Conservation (phyloP, 2,329 filamentous ascomycete genomes). For the Pestalotiopsis fici region DNA sequence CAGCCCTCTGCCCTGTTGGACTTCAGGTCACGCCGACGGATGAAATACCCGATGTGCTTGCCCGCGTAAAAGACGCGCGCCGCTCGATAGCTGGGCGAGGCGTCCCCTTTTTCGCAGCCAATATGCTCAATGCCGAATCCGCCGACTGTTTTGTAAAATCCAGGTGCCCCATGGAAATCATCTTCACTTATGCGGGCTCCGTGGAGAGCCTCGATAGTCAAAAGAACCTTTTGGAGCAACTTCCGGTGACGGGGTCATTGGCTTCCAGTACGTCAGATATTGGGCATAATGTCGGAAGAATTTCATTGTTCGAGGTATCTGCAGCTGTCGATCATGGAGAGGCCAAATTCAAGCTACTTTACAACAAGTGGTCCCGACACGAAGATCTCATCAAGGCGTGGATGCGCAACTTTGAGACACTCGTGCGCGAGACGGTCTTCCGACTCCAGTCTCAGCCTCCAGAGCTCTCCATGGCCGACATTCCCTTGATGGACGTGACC, state of each 20-base stretch:
- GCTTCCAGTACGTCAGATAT: conserved; percentile 43
- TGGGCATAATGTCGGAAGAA: conserved; percentile 45
- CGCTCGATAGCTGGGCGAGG: conserved; percentile 44
- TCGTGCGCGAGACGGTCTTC: conserved; percentile 44
- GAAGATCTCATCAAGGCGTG: conserved; percentile 45
- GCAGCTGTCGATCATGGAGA: conserved; percentile 46
- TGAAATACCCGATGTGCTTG: conserved; percentile 52
- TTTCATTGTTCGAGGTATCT: conserved; percentile 52
- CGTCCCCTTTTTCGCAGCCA: conserved; percentile 49
- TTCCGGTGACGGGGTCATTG: conserved; percentile 39
- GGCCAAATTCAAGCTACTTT: conserved; percentile 46
- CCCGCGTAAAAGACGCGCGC: conserved; percentile 54
- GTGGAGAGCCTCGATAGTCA: conserved; percentile 48
- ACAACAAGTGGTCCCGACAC: conserved; percentile 41
- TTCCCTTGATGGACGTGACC: conserved; percentile 47
- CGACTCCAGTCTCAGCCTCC: conserved; percentile 41
- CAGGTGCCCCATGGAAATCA: conserved; percentile 56
- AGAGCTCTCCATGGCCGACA: conserved; percentile 51
- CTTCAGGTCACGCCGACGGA: conserved; percentile 43
- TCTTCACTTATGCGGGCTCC: conserved; percentile 58
- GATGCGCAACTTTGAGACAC: conserved; percentile 47
- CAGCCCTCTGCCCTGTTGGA: conserved; percentile 53
- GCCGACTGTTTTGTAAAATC: conserved; percentile 36
- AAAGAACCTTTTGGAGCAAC: conserved; percentile 50
- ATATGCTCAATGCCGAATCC: conserved; percentile 23